Base-by-base conservation (phyloP, 169 alveolate species). In the Cardiosporidium cionae region DNA sequence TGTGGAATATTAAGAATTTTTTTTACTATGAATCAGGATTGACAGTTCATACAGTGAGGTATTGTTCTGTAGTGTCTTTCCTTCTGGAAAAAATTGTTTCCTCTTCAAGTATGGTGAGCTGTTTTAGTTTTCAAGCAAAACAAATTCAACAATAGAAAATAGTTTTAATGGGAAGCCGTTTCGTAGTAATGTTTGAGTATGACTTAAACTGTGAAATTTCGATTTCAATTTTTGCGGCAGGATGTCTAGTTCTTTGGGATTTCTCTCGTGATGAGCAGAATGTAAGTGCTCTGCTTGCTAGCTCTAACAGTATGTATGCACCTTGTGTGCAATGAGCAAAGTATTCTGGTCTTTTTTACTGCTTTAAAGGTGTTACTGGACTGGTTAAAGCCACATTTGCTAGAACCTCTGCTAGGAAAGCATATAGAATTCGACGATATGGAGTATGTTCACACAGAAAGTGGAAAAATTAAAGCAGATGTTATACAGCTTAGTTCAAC, bases 201-300 rank as follows among this genome's bases (percentile, higher is more conserved):
- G 6, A 27, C 62, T 0, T 7, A 7, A 32, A 6, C 25, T 22
- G 73, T 0, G 27, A 1, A n/a, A 2, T 0, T 35, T 5, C 2
- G 33, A 52, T 16, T 7, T 28, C 31, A 3, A 7, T 66, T 66
- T 7, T 22, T 25, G n/a, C n/a, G n/a, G n/a, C 70, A 75, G 84
- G 84, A 0, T 84, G 90, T 37, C 65, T 82, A n/a, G 90, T 84
- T 25, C 79, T 82, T 4, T 84, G 90, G 90, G 90, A 84, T 63
- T 69, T 81, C 68, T 71, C 52, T 76, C 37, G 64, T 58, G 81
- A 81, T 52, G 87, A 84, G 31, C 81, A 78, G 53, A 77, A 81
- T 68, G 89, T 84, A 76, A 78, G 22, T 32, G 53, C 52, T 29
- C 34, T 33, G 5, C 53, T 27, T 3, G 7, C 1, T 0, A 35